These are phyloP conservation scores for Cyberlindnera galapagoensis DNA, from an alignment of 805 yeast genomes.

Conservation along the genomic window DNA sequence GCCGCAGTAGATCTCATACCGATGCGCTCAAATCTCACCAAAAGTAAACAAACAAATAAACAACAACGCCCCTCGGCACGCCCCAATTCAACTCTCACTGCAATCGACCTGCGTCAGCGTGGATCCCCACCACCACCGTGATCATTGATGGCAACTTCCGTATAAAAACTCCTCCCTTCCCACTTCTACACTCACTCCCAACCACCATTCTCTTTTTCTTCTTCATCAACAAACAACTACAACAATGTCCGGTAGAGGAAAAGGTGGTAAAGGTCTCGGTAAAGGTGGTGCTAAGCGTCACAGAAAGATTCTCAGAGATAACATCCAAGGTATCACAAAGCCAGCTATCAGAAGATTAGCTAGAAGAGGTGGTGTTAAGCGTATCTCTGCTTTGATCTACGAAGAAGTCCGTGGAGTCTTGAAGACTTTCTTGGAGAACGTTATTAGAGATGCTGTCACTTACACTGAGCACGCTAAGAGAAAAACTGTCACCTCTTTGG, in stretches of 20 bases:
- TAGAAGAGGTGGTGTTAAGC: conserved; percentile 99
- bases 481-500: conserved; percentile 98
- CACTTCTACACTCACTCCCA: too few relatives aligned
- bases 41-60: conserved; percentile 1
- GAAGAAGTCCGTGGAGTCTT: conserved; percentile 98
- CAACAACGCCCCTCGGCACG: neutral
- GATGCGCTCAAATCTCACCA: conserved; percentile 7
- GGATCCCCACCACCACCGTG: conserved; percentile 1
- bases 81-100: too few relatives aligned
- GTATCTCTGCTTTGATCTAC: conserved; percentile 97
- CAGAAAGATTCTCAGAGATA: conserved; percentile 98
- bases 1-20: too few relatives aligned
- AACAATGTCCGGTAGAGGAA: conserved; percentile 97
- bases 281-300: conserved; percentile 99
- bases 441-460: conserved; percentile 98
- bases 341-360: conserved; percentile 99
- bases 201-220: too few relatives aligned
- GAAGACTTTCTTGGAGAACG: conserved; percentile 92
- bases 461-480: conserved; percentile 99
- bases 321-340: conserved; percentile 99
- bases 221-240: conserved; percentile 23
- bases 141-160: neutral
- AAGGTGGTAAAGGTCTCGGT: conserved; percentile 99
- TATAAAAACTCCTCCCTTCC: too few relatives aligned
- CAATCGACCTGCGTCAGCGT: conserved; percentile 3